Evolutionary conservation across 257 asterid genomes (phyloP).

Genomic region (Solanum pimpinellifolium): DNA sequence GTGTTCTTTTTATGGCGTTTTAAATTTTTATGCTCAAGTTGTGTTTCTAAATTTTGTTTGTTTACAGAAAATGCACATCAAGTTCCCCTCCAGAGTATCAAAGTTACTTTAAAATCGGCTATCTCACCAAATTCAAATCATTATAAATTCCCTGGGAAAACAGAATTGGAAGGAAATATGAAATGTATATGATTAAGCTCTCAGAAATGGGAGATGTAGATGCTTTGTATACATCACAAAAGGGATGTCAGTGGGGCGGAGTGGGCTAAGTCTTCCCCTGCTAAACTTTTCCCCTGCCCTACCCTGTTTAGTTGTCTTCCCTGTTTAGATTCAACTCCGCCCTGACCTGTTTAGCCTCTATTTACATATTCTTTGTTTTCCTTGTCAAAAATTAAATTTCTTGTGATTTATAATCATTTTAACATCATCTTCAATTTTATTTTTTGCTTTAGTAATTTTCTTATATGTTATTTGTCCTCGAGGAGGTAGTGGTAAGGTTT

Average conservation of each 20-base stretch:
- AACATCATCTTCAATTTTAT: not conserved
- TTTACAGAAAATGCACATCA: not conserved
- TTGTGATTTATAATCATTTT: too few species aligned
- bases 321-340: not conserved
- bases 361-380: not conserved
- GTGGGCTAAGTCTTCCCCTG: not conserved
- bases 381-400: not conserved
- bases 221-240: not conserved
- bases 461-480: too few species aligned
- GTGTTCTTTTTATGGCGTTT: not conserved
- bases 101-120: not conserved
- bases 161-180: not conserved
- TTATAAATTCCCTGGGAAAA: not conserved
- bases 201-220: not conserved
- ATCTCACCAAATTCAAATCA: not conserved
- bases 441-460: not conserved
- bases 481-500: not conserved
- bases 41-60: not conserved
- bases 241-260: not conserved
- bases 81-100: not conserved
- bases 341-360: not conserved
- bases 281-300: not conserved
- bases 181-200: not conserved
- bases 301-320: not conserved
- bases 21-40: not conserved